Conservation (phyloP, 73 alveolate species). For the Paraurostyla sp. region DNA sequence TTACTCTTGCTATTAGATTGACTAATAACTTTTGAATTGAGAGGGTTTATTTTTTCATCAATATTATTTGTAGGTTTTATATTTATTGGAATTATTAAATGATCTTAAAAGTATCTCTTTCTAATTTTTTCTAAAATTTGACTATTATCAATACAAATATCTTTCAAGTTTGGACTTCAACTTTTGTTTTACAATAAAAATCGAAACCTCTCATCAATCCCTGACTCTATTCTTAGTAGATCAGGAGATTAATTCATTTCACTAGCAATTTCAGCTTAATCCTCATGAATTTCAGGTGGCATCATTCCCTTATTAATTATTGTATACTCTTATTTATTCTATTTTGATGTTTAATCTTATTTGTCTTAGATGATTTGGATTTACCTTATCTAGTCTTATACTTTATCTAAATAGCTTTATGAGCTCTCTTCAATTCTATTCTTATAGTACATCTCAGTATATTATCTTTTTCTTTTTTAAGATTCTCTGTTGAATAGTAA, state of each 20-base stretch:
- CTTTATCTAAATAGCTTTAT: neutral
- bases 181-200: neutral
- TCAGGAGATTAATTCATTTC: neutral
- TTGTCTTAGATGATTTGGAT: no score
- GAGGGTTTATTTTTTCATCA: neutral
- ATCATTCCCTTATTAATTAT: no score
- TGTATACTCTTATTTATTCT: no score
- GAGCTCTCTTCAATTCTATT: neutral
- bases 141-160: neutral
- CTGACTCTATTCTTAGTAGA: neutral
- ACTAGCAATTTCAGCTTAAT: no score
- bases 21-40: neutral
- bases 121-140: neutral
- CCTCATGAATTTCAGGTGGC: no score
- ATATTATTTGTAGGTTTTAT: neutral
- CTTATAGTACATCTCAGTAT: neutral
- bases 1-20: no score
- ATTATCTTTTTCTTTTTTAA: neutral
- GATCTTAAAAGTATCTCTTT: neutral
- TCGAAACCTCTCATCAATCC: conserved; percentile 14
- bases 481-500: neutral
- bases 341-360: no score
- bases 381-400: neutral
- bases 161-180: neutral
- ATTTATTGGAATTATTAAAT: neutral